Base-by-base conservation (phyloP, 2,329 filamentous ascomycete species). In the Penicillium sp. region DNA sequence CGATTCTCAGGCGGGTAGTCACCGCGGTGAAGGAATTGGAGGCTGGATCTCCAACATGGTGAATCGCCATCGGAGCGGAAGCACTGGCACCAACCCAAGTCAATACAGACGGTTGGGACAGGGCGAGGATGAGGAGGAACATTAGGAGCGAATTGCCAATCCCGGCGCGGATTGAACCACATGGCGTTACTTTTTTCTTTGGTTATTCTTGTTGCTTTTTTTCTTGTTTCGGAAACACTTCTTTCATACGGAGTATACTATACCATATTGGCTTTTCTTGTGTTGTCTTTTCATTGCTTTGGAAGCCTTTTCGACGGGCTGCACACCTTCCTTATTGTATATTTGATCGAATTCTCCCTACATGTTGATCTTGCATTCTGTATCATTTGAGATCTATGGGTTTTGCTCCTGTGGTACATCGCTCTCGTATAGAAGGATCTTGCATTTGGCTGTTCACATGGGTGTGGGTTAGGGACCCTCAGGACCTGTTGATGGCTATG, bases 31-130 rank as follows among this genome's bases (percentile, higher is more conserved):
- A 69, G 88, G 89, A 4, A 78, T 91, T 58, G 87, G 87, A 17
- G 87, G 88, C 15, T 91, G 89, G 89, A 90, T 91, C 68, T 87
- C 84, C 49, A 86, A 86, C 45, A 85, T 91, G 77, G 85, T 90
- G 42, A 85, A 82, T 69, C 82, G 84, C 73, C 65, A 85, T 80
- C 74, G 72, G 44, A 69, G 68, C 28, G 66, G 71, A 5, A 68
- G 66, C 9, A 78, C 79, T 28, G 79, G 80, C 40, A 76, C 75
- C 49, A 69, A 73, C 57, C 73, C 77, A 68, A 72, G 78, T 69
- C 74, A 79, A 62, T 82, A 82, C 74, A 75, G 78, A 69, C 75
- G 76, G 53, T 66, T 84, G 61, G 80, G 78, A 53, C 81, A 83
- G 65, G 79, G 80, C n/a, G 81, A 82, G 51, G 77, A 79, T 38